Base-by-base conservation (phyloP, 2,329 filamentous ascomycete species). In the Paecilomyces niveus region DNA sequence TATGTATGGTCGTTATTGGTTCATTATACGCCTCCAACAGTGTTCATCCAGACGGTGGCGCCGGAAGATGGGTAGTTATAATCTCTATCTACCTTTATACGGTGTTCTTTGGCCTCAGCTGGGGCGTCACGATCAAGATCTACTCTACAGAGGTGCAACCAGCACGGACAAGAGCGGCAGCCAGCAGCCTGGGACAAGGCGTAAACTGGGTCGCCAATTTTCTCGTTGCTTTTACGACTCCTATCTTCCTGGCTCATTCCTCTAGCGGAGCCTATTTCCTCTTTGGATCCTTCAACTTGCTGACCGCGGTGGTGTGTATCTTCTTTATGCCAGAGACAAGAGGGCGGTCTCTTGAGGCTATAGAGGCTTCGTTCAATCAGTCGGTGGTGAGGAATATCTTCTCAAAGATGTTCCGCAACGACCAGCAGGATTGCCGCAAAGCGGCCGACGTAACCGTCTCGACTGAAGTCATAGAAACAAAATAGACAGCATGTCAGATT, bases 21-120 rank as follows among this genome's bases (percentile, higher is more conserved):
- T 53, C 49, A 24, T 52, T 58, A 11, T 58, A 58, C 31, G 56
- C 56, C 8, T 24, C 49, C 8, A 52, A 22, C 13, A 18, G 22
- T 33, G 56, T 58, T 3, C 52, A 54, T 39, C 24, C 56, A 21
- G 10, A 45, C 22, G n/a, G n/a, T 24, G 56, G 51, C 9, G 32
- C 35, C 15, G 50, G 24, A 15, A 18, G 55, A 29, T 58, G 56
- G 56, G 51, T 58, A 7, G 56, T 58, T 10, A 54, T 58, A 51
- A 53, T 54, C 15, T 13, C 15, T 4, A 58, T 58, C 29, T 58
- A 58, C 31, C 21, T 58, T 24, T 58, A 33, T 53, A 32, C 56
- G 9, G 35, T 58, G 8, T 18, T 24, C 10, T 58, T 33, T 18
- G 39, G 22, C 31, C 13, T 54, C 18, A 32, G 50, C 11, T 58